Base-by-base conservation (phyloP, 345 rosid genomes). In the Luvunga scandens region DNA sequence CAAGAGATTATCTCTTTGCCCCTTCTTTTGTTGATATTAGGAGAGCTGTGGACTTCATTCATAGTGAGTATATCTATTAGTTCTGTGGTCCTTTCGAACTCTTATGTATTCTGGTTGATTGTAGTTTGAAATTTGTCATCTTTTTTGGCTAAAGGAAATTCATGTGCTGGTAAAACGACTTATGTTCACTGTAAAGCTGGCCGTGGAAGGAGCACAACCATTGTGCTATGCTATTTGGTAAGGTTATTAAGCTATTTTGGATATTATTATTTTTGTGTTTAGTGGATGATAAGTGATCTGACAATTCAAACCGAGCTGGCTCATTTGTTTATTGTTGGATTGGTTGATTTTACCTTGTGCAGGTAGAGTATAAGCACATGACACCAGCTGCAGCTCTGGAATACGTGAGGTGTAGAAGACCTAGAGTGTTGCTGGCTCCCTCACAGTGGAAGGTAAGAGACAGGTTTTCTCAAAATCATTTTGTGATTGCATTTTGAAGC, bases 131-230 rank as follows among this genome's bases (percentile, higher is more conserved):
- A 75, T 67, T 73, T 77, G 13, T 77, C 5, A 3, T 9, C 34
- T 31, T 53, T 62, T 60, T 77, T 64, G 76, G 77, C 68, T 74
- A 55, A 79, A 93, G 98, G 85, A 78, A 93, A 92, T 75, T 83
- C 91, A 53, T 82, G 84, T 39, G 81, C 79, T 38, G 88, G 94
- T 78, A 90, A 83, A 80, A 92, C 90, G 45, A 93, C 98, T 4
- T 92, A 92, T 72, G 98, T 93, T 39, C 98, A 95, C 80, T 95
- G 98, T 83, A 95, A 95, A 84, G 98, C 98, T 80, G 98, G 98
- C 36, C 88, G 97, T 9, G 98, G 98, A 85, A 87, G 98, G 83
- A 95, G 98, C 85, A 93, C 98, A 2, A 92, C 95, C 9, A 85
- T 95, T 78, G 96, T 92, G 83, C 97, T 95, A 63, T 93, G 97